These are phyloP conservation scores for Fonsecaea multimorphosa DNA, from an alignment of 2,329 filamentous ascomycete genomes.

Conservation along the genomic window DNA sequence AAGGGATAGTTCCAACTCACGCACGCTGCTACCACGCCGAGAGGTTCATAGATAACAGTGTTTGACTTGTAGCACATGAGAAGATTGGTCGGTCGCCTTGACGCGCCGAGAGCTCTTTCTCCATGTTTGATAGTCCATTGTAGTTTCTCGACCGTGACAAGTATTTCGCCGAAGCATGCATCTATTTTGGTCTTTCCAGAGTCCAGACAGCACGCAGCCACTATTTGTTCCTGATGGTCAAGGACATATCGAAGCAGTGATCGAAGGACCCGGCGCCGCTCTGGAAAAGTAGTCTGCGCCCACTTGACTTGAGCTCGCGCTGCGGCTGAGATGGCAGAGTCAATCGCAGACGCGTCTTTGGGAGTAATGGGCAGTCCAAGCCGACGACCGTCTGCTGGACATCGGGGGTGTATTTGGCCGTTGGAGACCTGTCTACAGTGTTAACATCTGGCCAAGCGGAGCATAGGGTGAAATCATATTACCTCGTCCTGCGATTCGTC, in stretches of 20 bases:
- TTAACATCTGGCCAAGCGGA: neutral
- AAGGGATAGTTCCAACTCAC: conserved; percentile 98
- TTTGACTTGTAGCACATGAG: conserved; percentile 97
- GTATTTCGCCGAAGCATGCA: conserved; percentile 89
- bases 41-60: conserved; percentile 84
- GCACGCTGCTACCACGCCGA: conserved; percentile 89
- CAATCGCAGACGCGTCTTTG: conserved; percentile 75
- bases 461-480: neutral
- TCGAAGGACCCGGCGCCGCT: conserved; percentile 78
- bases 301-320: conserved; percentile 76
- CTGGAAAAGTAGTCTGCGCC: conserved; percentile 75
- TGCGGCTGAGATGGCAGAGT: conserved; percentile 76
- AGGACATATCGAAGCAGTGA: conserved; percentile 79
- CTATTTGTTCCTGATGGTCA: conserved; percentile 87
- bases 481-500: conserved; percentile 12
- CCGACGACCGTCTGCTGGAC: conserved; percentile 84
- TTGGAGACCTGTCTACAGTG: conserved; percentile 21
- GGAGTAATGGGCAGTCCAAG: conserved; percentile 69
- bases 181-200: conserved; percentile 97
- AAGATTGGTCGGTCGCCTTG: conserved; percentile 80
- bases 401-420: conserved; percentile 46
- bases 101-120: conserved; percentile 75
- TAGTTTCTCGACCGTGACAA: conserved; percentile 92
- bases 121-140: conserved; percentile 93
- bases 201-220: conserved; percentile 83